Evolutionary conservation across 2,329 filamentous ascomycete genomes (phyloP).

Genomic region (Hypomyces rosellus): DNA sequence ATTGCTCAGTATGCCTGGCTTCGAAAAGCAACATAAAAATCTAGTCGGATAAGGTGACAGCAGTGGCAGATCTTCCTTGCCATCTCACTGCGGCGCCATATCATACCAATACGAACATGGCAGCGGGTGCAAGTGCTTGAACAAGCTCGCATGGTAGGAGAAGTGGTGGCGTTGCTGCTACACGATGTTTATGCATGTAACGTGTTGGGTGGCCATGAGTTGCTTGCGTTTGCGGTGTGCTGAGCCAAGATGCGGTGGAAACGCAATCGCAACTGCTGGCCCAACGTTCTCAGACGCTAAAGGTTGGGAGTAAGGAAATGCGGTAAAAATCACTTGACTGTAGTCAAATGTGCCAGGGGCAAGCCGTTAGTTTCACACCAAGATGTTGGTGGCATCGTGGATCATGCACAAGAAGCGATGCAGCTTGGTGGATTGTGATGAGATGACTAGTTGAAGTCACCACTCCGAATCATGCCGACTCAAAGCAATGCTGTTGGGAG

Average conservation of each 20-base stretch:
- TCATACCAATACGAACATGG: not conserved
- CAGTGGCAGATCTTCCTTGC: not conserved
- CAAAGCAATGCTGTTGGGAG: not conserved
- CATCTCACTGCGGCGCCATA: not conserved
- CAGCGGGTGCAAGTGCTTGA: not conserved
- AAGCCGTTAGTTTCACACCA: conserved; percentile 11
- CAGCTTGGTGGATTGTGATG: not conserved
- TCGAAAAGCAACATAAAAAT: not conserved
- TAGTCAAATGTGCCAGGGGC: conserved; percentile 21
- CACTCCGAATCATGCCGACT: not conserved
- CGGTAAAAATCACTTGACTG: conserved; percentile 25
- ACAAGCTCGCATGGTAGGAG: too few species aligned
- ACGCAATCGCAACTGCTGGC: too few species aligned
- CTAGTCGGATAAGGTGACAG: not conserved
- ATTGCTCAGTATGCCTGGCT: not conserved
- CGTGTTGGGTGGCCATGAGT: conserved; percentile 16
- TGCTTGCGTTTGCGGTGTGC: too few species aligned
- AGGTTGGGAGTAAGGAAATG: not conserved
- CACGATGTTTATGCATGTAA: conserved; percentile 18
- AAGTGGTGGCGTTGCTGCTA: conserved; percentile 2
- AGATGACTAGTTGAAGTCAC: not conserved
- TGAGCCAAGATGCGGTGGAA: conserved; percentile 1
- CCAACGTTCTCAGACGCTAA: too few species aligned
- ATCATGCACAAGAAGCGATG: not conserved
- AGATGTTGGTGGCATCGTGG: conserved; percentile 1